These are phyloP conservation scores for Chalciporus chontae DNA, from an alignment of 768 basidiomycete species.

Conservation along the genomic window DNA sequence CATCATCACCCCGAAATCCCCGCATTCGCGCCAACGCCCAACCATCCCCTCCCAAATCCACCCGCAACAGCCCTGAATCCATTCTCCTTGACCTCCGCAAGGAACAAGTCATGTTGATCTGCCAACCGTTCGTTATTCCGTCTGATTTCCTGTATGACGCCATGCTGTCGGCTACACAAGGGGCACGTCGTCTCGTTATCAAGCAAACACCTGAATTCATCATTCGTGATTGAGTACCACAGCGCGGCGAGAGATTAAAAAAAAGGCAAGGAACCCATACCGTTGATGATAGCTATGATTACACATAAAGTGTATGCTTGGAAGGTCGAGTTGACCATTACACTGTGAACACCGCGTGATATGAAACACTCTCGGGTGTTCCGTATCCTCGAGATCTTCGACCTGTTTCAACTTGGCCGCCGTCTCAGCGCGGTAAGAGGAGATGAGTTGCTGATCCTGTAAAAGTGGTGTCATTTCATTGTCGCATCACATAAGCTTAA, in stretches of 20 bases:
- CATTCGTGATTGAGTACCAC: neutral
- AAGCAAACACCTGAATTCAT: conserved; percentile 64
- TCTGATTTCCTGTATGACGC: conserved; percentile 85
- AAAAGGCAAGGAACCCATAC: conserved; percentile 36
- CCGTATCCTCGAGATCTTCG: conserved; percentile 71
- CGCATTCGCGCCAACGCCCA: conserved; percentile 26
- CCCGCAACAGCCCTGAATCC: conserved; percentile 71
- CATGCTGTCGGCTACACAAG: conserved; percentile 80
- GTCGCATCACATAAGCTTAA: neutral
- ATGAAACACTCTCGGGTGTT: conserved; percentile 85
- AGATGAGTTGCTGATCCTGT: conserved; percentile 82
- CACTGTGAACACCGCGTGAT: conserved; percentile 92
- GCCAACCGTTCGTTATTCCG: conserved; percentile 81
- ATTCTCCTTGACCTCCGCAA: conserved; percentile 66
- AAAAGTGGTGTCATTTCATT: neutral
- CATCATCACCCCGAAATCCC: conserved; percentile 4
- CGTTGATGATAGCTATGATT: conserved; percentile 95
- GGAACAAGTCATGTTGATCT: conserved; percentile 77
- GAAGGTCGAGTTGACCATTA: conserved; percentile 85
- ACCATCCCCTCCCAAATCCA: conserved; percentile 65
- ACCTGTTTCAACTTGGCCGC: conserved; percentile 77
- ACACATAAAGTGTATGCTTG: conserved; percentile 97
- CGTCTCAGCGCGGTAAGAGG: conserved; percentile 88
- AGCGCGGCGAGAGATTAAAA: neutral
- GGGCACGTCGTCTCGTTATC: conserved; percentile 92